A percentile compares a stretch with the other conserved stretches of the same genome.
These are phyloP conservation scores for Chalciporus piperatus DNA, from an alignment of 768 basidiomycete genomes.

Conservation along the genomic window DNA sequence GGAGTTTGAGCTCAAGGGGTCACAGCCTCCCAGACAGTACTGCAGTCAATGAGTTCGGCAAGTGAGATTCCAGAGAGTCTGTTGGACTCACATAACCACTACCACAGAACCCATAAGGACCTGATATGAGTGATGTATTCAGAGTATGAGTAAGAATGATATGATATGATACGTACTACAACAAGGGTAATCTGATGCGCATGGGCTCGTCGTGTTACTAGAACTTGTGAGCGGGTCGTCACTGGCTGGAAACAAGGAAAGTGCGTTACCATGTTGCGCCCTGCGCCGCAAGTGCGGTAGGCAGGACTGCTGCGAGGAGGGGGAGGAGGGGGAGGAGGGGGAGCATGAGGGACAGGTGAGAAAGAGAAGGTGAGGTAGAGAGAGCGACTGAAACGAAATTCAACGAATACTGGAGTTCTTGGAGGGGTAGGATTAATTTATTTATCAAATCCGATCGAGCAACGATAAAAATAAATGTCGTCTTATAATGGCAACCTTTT, in stretches of 20 bases:
- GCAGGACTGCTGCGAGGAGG: constrained; percentile 16
- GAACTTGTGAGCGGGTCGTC: not conserved
- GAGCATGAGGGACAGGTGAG: constrained; percentile 21
- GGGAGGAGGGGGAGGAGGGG: constrained; percentile 14
- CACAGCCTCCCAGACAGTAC: constrained; percentile 88
- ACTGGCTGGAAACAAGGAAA: not conserved
- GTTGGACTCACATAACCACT: constrained; percentile 33
- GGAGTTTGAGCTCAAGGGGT: constrained; percentile 66
- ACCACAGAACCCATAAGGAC: constrained; percentile 57
- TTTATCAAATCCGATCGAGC: too few species aligned
- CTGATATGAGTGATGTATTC: constrained; percentile 20
- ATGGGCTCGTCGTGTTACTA: constrained; percentile 39
- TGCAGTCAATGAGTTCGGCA: constrained; percentile 26
- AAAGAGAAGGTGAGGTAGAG: constrained; percentile 13
- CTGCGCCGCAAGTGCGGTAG: constrained; percentile 18
- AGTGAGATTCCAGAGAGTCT: not conserved
- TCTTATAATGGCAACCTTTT: not conserved
- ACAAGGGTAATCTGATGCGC: constrained; percentile 39
- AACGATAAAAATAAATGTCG: not conserved
- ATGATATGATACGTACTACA: constrained; percentile 36
- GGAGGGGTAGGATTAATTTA: too few species aligned
- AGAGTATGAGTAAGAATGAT: not conserved
- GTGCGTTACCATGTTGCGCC: constrained; percentile 27
- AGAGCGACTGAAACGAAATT: not conserved
- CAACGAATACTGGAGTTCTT: too few species aligned